Base-by-base conservation (phyloP, 441 rosid species). In the Euphorbia celastroides region DNA sequence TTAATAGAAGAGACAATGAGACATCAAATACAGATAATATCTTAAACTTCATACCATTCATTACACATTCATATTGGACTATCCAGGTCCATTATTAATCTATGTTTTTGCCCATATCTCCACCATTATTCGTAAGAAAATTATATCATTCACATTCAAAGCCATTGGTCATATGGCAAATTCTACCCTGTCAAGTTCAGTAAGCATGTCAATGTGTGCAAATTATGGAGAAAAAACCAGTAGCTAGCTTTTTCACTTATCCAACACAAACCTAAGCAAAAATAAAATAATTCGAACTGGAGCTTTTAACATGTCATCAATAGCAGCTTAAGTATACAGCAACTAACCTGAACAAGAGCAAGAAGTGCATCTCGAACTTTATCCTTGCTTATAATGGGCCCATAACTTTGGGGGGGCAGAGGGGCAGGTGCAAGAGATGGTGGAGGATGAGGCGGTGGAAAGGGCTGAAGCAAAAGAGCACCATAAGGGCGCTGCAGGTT, bases 401-500 rank as follows among this genome's bases (percentile, higher is more conserved):
- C 87, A 44, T 70, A 70, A 70, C 72, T 75, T 72, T 81, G 76
- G 60, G 69, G 25, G 31, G 78, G 78, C 63, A 50, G 50, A 41
- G 80, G 60, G 64, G 77, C 69, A 62, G 94, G 94, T 17, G 96
- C 77, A 20, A 89, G 97, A 63, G 97, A 87, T 60, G 81, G 88
- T 61, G 95, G 87, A 16, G 99, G 96, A 60, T 82, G 84, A 14
- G 97, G 98, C 30, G 97, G 99, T 63, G 96, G 96, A 77, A 91
- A 93, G 30, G 99, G 93, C 75, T 93, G 99, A 75, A 88, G 96
- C 75, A 93, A 66, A 14, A 93, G 97, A 67, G 96, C 74, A 66
- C 96, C 96, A 71, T 85, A 87, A 8, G 79, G 70, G 16, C 89
- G 88, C 48, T 86, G 93, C 51, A 81, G 76, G 74, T 67, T 79